A percentile compares a stretch with the other conserved stretches of the same genome.
Evolutionary conservation across 345 rosid species (phyloP).

Genomic region (Hibiscus trionum): DNA sequence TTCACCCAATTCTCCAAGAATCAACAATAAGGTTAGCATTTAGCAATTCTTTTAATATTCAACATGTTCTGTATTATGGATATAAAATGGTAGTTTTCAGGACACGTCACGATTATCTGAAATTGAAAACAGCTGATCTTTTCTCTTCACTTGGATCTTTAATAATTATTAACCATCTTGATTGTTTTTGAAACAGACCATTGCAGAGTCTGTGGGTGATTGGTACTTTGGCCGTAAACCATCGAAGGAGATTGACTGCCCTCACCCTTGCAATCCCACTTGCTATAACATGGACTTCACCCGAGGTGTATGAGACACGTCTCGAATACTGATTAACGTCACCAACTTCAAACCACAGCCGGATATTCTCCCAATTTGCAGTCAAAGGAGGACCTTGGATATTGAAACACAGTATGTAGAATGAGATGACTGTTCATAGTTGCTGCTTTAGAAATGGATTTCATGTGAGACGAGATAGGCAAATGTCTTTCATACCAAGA

Average conservation of each 20-base stretch:
- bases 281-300: constrained; percentile 65
- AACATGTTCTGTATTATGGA: not conserved
- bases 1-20: constrained; percentile 55
- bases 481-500: not conserved
- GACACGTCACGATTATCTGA: not conserved
- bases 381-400: not conserved
- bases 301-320: constrained; percentile 12
- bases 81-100: not conserved
- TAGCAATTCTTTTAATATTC: not conserved
- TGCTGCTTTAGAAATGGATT: not conserved
- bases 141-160: constrained; percentile 1
- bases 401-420: not conserved
- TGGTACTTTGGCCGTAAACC: constrained; percentile 63
- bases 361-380: not conserved
- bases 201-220: constrained; percentile 83
- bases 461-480: not conserved
- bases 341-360: not conserved
- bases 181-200: constrained; percentile 42
- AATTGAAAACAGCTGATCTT: not conserved
- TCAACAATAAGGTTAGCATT: constrained; percentile 60
- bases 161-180: not conserved
- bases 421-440: not conserved
- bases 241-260: constrained; percentile 72
- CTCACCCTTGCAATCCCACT: constrained; percentile 83
- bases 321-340: not conserved